Conservation (phyloP, 108 stramenopile genomes). For the Skeletonema menzelii region DNA sequence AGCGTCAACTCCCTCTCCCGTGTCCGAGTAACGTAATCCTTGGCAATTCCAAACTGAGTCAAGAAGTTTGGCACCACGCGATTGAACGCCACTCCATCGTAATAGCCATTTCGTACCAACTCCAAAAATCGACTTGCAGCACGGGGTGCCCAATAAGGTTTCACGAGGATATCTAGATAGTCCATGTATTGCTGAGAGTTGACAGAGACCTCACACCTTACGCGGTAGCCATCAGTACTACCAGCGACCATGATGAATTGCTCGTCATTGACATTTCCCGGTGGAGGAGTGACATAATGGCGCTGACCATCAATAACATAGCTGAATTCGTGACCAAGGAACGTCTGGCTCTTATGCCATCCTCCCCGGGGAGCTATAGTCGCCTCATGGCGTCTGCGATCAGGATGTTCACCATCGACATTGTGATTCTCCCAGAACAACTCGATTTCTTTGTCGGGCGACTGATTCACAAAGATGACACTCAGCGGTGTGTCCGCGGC, state of each 20-base stretch:
- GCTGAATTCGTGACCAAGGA: slow-evolving; percentile 20
- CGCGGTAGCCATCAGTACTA: slow-evolving; percentile 11
- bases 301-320: slow-evolving; percentile 12
- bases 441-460: slow-evolving; percentile 32
- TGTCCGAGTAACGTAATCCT: slow-evolving; percentile 10
- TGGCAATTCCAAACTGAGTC: slow-evolving; percentile 60
- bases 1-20: slow-evolving; percentile 20
- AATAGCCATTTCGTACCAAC: slow-evolving; percentile 35
- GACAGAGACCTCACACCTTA: slow-evolving; percentile 7
- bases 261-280: slow-evolving; percentile 12
- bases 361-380: slow-evolving; percentile 6
- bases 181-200: slow-evolving; percentile 12
- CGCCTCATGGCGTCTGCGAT: slow-evolving; percentile 1
- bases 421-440: slow-evolving; percentile 44
- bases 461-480: slow-evolving; percentile 32
- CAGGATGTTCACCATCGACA: slow-evolving; percentile 6
- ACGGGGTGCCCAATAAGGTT: slow-evolving; percentile 45
- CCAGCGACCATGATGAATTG: slow-evolving; percentile 23
- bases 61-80: slow-evolving; percentile 77
- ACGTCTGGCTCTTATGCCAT: slow-evolving; percentile 8
- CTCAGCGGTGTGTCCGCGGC: slow-evolving; percentile 9
- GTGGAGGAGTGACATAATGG: slow-evolving; percentile 20
- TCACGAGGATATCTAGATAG: slow-evolving; percentile 35
- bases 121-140: slow-evolving; percentile 40
- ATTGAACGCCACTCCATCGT: slow-evolving; percentile 78